Base-by-base conservation (phyloP, 257 asterid species). In the Verbascum thapsus region DNA sequence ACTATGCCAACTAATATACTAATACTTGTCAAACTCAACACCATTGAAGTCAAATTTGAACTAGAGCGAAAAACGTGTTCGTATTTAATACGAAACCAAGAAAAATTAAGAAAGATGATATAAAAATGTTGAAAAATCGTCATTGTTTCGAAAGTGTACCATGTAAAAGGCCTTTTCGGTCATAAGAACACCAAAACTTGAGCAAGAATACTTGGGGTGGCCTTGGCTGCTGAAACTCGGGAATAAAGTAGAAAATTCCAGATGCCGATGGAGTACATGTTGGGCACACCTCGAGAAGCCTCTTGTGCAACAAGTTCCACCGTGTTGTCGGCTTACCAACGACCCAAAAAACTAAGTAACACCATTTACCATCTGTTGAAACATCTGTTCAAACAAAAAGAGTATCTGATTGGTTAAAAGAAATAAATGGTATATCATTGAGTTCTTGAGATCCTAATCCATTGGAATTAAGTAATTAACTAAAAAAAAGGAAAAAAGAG, bases 351-450 rank as follows among this genome's bases (percentile, higher is more conserved):
- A 88, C 85, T 55, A 86, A 13, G 80, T 85, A 88, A 71, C 96
- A 88, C 96, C 96, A 88, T 73, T 75, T 86, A 19, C 95, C 92
- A 70, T 88, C 96, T 6, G 95, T 86, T 4, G 87, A 81, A 70
- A 85, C 58, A 64, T 88, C 96, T 88, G 79, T 37, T 70, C 9
- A 58, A 64, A 26, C 38, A 63, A 72, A 70, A 57, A 40, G 44
- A 19, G 19, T 42, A 65, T 7, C 34, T 17, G 8, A 35, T 65
- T 41, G 49, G 66, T 30, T 18, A 26, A 39, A 5, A 26, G n/a
- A 13, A 16, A 22, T 34, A 42, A 55, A 32, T 4, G 3, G 6
- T 34, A 44, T 15, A 0, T n/a, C 3, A 0, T 1, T 6, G 32
- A 40, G 17, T 19, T 37, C 58, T 65, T 53, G 11, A 55, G 19